Evolutionary conservation across 208 protist species (phyloP).

Genomic region (Wallacemonas sp.): DNA sequence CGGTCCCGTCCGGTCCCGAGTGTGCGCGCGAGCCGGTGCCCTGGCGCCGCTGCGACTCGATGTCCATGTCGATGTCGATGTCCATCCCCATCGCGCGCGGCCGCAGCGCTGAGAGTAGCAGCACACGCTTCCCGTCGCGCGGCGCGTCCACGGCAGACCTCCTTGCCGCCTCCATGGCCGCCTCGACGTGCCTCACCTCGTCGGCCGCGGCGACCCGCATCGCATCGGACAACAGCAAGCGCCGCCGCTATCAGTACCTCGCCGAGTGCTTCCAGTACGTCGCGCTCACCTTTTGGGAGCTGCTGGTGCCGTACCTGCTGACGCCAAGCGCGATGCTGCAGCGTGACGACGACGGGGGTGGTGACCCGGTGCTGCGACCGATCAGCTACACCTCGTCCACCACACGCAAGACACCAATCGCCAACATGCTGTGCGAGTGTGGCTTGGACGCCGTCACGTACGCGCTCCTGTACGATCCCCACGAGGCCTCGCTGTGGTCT

Average conservation of each 20-base stretch:
- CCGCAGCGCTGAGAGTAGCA: too few relatives aligned
- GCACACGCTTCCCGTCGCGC: not conserved
- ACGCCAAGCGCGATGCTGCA: constrained; percentile 12
- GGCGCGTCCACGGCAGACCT: constrained; percentile 1
- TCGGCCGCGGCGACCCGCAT: not conserved
- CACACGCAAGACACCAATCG: constrained; percentile 6
- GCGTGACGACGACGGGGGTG: not conserved
- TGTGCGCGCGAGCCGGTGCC: too few relatives aligned
- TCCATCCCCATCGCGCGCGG: too few relatives aligned
- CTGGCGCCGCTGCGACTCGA: too few relatives aligned
- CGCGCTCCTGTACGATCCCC: constrained; percentile 19
- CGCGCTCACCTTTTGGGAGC: constrained; percentile 21
- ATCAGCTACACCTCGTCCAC: constrained; percentile 13
- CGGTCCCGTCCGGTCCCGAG: too few relatives aligned
- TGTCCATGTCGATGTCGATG: too few relatives aligned
- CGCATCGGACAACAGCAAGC: constrained; percentile 13
- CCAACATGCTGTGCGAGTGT: constrained; percentile 9
- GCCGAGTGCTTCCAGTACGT: constrained; percentile 28
- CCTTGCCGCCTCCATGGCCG: constrained; percentile 9
- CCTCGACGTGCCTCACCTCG: not conserved
- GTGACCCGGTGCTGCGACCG: not conserved
- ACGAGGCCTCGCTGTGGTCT: constrained; percentile 17
- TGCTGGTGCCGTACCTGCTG: constrained; percentile 21
- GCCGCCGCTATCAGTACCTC: constrained; percentile 25
- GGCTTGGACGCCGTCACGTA: constrained; percentile 15